These are phyloP conservation scores for Colletotrichum sojae DNA, from an alignment of 2,329 filamentous ascomycete genomes.

Conservation along the genomic window DNA sequence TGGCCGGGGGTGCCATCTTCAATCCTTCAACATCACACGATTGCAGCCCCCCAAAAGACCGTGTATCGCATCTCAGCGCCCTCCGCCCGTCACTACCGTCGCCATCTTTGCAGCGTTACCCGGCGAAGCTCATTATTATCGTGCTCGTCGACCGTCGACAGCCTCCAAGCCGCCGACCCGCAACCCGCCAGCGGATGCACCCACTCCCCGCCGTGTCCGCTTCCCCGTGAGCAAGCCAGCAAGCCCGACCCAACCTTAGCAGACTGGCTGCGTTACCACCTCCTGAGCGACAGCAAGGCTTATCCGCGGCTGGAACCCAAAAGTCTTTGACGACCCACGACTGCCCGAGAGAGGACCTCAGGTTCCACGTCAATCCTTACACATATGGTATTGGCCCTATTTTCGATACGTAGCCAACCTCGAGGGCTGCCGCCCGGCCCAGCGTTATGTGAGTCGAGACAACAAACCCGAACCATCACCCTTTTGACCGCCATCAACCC, in stretches of 20 bases:
- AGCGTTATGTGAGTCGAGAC: conserved; percentile 42
- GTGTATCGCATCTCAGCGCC: conserved; percentile 36
- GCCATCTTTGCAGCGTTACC: conserved; percentile 4
- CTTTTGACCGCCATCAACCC: not conserved
- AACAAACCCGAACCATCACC: conserved; percentile 17
- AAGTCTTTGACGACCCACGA: conserved; percentile 41
- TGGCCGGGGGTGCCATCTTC: conserved; percentile 39
- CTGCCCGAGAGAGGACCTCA: conserved; percentile 30
- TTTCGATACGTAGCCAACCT: conserved; percentile 32
- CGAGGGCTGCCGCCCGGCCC: conserved; percentile 42
- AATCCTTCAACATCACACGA: conserved; percentile 43
- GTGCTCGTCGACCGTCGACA: conserved; percentile 18
- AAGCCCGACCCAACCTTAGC: not conserved
- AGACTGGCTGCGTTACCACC: conserved; percentile 20
- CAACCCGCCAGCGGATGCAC: conserved; percentile 39
- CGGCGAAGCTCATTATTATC: not conserved
- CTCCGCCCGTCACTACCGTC: conserved; percentile 12
- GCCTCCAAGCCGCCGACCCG: conserved; percentile 13
- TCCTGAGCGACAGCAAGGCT: conserved; percentile 34
- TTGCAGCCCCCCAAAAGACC: conserved; percentile 19
- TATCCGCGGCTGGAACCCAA: conserved; percentile 40
- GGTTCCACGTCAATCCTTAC: conserved; percentile 41
- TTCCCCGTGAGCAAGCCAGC: conserved; percentile 14
- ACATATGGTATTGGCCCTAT: conserved; percentile 41
- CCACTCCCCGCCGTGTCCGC: conserved; percentile 41